A percentile compares a stretch with the other conserved stretches of the same genome.
These are phyloP conservation scores for Pterocarpus macrocarpus DNA, from an alignment of 306 rosid genomes.

Conservation along the genomic window DNA sequence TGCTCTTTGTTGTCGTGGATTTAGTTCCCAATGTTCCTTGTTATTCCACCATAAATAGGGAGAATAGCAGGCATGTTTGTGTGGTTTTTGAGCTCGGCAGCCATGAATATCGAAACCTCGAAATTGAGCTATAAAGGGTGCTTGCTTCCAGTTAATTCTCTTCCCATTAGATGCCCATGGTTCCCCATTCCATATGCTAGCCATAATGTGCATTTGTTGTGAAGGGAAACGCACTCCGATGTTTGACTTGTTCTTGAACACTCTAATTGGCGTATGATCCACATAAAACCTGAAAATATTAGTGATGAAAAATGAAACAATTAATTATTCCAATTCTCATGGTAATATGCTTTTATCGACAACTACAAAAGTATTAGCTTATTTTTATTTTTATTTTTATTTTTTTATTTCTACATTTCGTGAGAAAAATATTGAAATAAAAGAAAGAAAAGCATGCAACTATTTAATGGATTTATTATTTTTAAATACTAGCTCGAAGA, in stretches of 20 bases:
- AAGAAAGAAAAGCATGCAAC: too few species aligned
- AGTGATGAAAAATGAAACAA: neutral
- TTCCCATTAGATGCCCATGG: constrained; percentile 56
- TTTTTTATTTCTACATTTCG: too few species aligned
- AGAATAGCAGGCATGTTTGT: constrained; percentile 38
- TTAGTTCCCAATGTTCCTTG: constrained; percentile 23
- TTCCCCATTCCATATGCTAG: constrained; percentile 54
- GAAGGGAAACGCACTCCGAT: constrained; percentile 42
- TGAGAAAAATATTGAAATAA: too few species aligned
- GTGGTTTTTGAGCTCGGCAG: neutral
- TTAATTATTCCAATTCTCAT: neutral
- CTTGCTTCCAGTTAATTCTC: constrained; percentile 43
- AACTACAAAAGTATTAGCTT: too few species aligned
- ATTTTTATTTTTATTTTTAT: neutral
- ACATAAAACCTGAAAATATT: constrained; percentile 48
- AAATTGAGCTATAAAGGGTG: constrained; percentile 51
- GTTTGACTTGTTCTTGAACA: constrained; percentile 48
- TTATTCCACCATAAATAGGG: constrained; percentile 49
- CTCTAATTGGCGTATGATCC: constrained; percentile 44
- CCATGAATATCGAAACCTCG: constrained; percentile 47
- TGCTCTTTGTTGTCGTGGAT: constrained; percentile 44
- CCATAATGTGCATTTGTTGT: constrained; percentile 38
- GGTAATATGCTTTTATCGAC: neutral
- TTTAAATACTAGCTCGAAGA: too few species aligned
- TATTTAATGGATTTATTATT: too few species aligned